Conservation (phyloP, 306 rosid genomes). For the Prunus mira region DNA sequence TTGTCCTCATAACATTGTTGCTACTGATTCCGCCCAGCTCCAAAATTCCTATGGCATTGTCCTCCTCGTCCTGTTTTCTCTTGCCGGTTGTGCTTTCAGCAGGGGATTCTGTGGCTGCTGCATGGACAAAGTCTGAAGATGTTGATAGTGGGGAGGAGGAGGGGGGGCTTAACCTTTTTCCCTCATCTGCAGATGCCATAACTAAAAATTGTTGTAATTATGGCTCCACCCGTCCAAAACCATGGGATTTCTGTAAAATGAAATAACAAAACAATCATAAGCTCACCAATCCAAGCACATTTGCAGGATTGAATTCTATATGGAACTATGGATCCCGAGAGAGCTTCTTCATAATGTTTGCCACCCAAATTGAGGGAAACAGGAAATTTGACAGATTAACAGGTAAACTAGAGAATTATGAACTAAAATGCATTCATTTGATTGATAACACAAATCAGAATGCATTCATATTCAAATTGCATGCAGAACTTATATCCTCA, state of each 20-base stretch:
- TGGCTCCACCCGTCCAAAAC: conserved; percentile 17
- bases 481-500: not conserved
- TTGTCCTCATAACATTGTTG: conserved; percentile 1
- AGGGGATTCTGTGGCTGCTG: not conserved
- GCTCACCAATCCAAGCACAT: not conserved
- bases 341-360: not conserved
- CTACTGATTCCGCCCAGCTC: not conserved
- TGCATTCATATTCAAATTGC: not conserved
- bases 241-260: conserved; percentile 1
- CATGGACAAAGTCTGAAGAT: conserved; percentile 16
- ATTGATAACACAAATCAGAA: not conserved
- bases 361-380: not conserved
- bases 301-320: not conserved
- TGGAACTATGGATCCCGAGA: not conserved
- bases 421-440: not conserved
- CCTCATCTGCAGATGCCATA: conserved; percentile 30
- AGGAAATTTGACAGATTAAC: too few species aligned
- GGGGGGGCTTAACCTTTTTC: conserved; percentile 5
- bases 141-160: conserved; percentile 6
- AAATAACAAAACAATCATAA: not conserved
- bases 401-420: too few species aligned
- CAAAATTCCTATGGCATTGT: too few species aligned
- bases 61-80: not conserved
- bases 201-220: conserved; percentile 14
- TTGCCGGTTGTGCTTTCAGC: not conserved